phyloP scores from a whole-genome alignment of 257 asterid genomes.

The Anisodus acutangulus region DNA sequence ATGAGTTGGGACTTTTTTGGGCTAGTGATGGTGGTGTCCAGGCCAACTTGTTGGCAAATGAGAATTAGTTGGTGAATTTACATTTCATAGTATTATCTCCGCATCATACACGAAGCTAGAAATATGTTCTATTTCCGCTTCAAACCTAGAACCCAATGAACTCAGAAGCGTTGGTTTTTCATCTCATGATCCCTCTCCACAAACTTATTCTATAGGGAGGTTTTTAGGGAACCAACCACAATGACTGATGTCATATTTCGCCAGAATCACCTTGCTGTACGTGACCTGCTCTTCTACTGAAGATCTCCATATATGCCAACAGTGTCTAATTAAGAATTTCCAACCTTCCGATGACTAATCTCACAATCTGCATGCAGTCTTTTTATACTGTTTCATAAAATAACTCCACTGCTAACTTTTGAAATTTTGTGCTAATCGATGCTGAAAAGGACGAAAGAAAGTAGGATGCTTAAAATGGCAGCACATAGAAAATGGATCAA shows the following conservation, averaged over 20 bases:
- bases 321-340: conserved; percentile 2
- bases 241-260: not conserved
- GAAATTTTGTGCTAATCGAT: not conserved
- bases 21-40: not conserved
- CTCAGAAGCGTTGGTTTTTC: not conserved
- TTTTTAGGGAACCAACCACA: not conserved
- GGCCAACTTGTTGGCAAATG: not conserved
- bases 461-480: not conserved
- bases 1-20: not conserved
- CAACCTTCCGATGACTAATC: not conserved
- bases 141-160: conserved; percentile 20
- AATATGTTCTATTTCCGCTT: conserved; percentile 16
- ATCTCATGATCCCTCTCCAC: not conserved
- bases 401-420: not conserved
- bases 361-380: not conserved
- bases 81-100: not conserved
- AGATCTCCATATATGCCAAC: not conserved
- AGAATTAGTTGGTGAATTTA: conserved; percentile 5
- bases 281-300: conserved; percentile 6
- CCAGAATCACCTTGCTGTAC: not conserved
- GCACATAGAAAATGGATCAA: not conserved
- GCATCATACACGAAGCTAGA: not conserved
- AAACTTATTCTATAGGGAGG: not conserved
- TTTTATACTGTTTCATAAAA: not conserved
- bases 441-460: not conserved